Base-by-base conservation (phyloP, 768 basidiomycete species). In the Cystobasidium tubakii region DNA sequence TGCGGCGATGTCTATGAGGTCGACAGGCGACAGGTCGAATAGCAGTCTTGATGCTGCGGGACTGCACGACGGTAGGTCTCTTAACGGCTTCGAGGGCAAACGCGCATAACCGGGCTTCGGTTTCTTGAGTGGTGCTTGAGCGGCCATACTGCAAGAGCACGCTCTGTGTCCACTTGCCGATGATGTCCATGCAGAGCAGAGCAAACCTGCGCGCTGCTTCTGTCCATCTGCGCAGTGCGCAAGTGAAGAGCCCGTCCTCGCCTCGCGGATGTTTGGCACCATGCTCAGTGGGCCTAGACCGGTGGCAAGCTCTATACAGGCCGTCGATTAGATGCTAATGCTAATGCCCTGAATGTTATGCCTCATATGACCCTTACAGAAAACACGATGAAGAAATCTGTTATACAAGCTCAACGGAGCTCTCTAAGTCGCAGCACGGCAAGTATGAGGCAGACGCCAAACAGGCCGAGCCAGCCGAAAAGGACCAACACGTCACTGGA, bases 401-500 rank as follows among this genome's bases (percentile, higher is more conserved):
- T n/a, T n/a, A n/a, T n/a, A n/a, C 21, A 3, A 65, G 17, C 29
- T 54, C 46, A 71, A 17, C 69, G 50, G 4, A 71, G 23, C 33
- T 71, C 69, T 39, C 69, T 9, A n/a, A 71, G 69, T 19, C 69
- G 23, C 3, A 71, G 54, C 10, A 96, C 91, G 27, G 89, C 83
- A 15, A 83, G 84, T 73, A 92, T 86, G n/a, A 94, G 86, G 1
- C 86, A 81, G 9, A 88, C 57, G 0, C 85, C 89, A 77, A 92
- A 92, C 1, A 88, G 91, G 0, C 86, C 88, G 70, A 93, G 89
- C 80, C 88, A 96, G 0, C 86, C 93, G 76, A 93, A 92, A 66
- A 91, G 79, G 54, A 95, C 88, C 31, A 96, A 83, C 6, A 96
- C 90, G 78, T 95, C 90, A 66, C 81, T 81, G 25, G 4, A n/a